Evolutionary conservation across 2,329 filamentous ascomycete species (phyloP).

Genomic region (Beauveria sp.): DNA sequence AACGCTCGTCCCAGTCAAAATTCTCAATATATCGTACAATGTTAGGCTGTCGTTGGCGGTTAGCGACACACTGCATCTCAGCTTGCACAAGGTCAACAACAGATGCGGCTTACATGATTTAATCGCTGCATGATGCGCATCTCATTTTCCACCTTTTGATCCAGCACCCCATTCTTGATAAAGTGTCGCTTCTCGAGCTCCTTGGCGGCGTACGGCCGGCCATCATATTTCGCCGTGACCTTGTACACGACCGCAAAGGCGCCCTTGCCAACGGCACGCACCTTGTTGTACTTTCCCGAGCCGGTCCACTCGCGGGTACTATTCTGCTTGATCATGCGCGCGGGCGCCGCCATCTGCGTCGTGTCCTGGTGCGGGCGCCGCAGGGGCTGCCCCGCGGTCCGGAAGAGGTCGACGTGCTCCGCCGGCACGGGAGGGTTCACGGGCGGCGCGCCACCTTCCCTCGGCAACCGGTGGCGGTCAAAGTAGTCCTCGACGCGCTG

Average conservation of each 20-base stretch:
- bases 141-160: conserved; percentile 91
- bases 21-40: conserved; percentile 90
- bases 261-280: conserved; percentile 77
- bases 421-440: not conserved
- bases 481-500: conserved; percentile 65
- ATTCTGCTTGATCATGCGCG: conserved; percentile 15
- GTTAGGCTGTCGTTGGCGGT: conserved; percentile 51
- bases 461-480: conserved; percentile 24
- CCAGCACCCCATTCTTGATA: conserved; percentile 83
- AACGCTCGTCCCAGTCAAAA: conserved; percentile 68
- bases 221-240: conserved; percentile 77
- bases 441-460: conserved; percentile 1
- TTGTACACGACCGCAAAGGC: conserved; percentile 94
- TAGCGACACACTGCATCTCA: not conserved
- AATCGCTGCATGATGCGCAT: conserved; percentile 91
- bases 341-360: conserved; percentile 14
- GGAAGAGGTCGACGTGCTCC: conserved; percentile 23
- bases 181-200: conserved; percentile 90
- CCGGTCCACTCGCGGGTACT: conserved; percentile 69
- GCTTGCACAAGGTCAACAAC: not conserved
- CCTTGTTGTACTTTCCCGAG: conserved; percentile 75
- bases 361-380: not conserved
- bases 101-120: conserved; percentile 59
- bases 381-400: conserved; percentile 1
- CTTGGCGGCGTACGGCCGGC: conserved; percentile 80